Evolutionary conservation across 2,329 filamentous ascomycete genomes (phyloP).

Genomic region (Claviceps sp.): DNA sequence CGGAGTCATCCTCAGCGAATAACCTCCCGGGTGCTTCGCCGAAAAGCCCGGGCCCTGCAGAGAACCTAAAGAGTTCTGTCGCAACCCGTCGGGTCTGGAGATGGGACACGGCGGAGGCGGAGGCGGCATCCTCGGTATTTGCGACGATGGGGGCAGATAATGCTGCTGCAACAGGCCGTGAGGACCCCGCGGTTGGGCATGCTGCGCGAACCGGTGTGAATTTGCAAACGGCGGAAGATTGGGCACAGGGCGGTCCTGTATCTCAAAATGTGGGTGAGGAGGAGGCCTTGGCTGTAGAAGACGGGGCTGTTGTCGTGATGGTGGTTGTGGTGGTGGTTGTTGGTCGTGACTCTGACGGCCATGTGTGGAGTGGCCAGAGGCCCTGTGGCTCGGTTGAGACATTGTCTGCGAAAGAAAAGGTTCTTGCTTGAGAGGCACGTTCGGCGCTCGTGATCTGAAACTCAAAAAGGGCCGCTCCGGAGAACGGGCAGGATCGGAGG

Average conservation of each 20-base stretch:
- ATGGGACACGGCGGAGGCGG: conserved; percentile 7
- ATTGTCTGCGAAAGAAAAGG: conserved; percentile 9
- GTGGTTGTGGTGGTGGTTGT: not conserved
- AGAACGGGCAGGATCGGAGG: no score
- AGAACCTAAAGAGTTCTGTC: not conserved
- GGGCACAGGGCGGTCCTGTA: not conserved
- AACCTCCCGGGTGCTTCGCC: conserved; percentile 7
- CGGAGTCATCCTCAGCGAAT: conserved; percentile 12
- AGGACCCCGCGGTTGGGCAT: conserved; percentile 1
- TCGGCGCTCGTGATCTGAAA: no score
- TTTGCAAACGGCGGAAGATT: conserved; percentile 8
- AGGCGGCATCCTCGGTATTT: conserved; percentile 3
- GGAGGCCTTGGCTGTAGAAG: conserved; percentile 4
- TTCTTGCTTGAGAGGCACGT: no score
- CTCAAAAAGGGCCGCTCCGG: no score
- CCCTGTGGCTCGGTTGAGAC: conserved; percentile 16
- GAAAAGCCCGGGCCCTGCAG: conserved; percentile 3
- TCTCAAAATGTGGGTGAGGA: conserved; percentile 11
- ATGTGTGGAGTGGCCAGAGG: not conserved
- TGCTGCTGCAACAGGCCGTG: conserved; percentile 7
- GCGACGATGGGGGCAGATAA: conserved; percentile 6
- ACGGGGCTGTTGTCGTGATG: conserved; percentile 3
- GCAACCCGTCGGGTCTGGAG: conserved; percentile 13
- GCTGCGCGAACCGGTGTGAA: conserved; percentile 9
- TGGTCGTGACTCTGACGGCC: not conserved